Base-by-base conservation (phyloP, 176 grass and related monocot genomes). In the Triticum turgidum region DNA sequence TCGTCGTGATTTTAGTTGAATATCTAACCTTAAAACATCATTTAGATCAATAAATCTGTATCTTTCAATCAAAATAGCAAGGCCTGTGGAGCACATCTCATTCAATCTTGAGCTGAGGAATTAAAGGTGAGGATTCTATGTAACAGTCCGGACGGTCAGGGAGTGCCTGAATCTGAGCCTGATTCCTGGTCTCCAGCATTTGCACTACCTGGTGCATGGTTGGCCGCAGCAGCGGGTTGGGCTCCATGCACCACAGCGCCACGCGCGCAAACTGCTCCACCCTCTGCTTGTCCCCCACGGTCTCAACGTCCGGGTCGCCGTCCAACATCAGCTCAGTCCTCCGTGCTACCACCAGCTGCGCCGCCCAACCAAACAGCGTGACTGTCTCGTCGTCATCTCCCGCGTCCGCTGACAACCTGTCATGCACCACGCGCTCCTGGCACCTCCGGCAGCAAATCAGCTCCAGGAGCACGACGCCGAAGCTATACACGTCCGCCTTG, bases 391-490 rank as follows among this genome's bases (percentile, higher is more conserved):
- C 62, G 62, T 62, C 75, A 77, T 77, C 86, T 34, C 34, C 3
- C 34, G 34, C 34, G 4, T 0, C 34, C 0, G 34, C 34, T 0
- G 4, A 5, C 34, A 34, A 34, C 34, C 0, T 5, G 34, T 34
- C 34, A 5, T 34, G 34, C 34, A 34, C 34, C 34, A 34, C 34
- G 0, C 34, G 34, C 34, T 85, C 73, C 4, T 85, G 73, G 83
- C 83, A 78, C 63, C 12, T 54, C 20, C 63, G 44, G 62, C 83
- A 78, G 30, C 30, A 52, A 5, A 80, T 64, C 76, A 78, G 61
- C 80, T 97, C 94, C 13, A 97, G 85, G 27, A 97, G 85, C 66
- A 97, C 89, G 47, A 97, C 94, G 3, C 94, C 91, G 64, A 89
- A 93, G 81, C 91, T 96, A 82, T 96, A 96, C 15, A 96, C 89